phyloP scores from a whole-genome alignment of 1,284 basidiomycete species.

The Coriolopsis trogii region DNA sequence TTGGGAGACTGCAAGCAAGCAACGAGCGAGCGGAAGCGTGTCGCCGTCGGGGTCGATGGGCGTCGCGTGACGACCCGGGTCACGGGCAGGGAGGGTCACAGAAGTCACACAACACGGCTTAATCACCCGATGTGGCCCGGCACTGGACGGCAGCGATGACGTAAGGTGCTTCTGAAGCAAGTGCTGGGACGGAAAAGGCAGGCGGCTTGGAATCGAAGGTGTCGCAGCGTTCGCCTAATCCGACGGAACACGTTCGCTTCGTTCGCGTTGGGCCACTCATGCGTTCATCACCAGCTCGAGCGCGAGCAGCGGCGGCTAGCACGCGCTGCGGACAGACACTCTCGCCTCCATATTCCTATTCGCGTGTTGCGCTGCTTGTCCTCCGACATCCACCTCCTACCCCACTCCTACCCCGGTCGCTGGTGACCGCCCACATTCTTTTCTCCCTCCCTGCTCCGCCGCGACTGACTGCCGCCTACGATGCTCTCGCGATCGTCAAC shows the following conservation, averaged over 20 bases:
- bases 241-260: too few relatives aligned
- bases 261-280: too few relatives aligned
- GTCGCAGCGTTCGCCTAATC: too few relatives aligned
- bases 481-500: slow-evolving; percentile 27
- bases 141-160: slow-evolving; percentile 8
- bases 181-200: slow-evolving; percentile 17
- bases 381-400: slow-evolving; percentile 11
- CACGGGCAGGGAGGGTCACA: background rate
- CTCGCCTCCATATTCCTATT: too few relatives aligned
- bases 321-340: too few relatives aligned
- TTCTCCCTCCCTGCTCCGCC: slow-evolving; percentile 3
- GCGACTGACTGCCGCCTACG: slow-evolving; percentile 13
- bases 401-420: too few relatives aligned
- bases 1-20: slow-evolving; percentile 21
- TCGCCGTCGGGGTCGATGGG: slow-evolving; percentile 17
- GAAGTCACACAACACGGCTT: slow-evolving; percentile 1
- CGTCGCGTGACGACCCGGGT: slow-evolving; percentile 19
- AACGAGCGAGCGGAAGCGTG: slow-evolving; percentile 11
- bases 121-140: slow-evolving; percentile 19
- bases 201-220: slow-evolving; percentile 26
- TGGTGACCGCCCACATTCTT: slow-evolving; percentile 23
- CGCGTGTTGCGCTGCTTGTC: slow-evolving; percentile 12
- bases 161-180: slow-evolving; percentile 10
- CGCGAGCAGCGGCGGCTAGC: background rate
- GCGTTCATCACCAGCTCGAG: too few relatives aligned